Base-by-base conservation (phyloP, 2,329 filamentous ascomycete genomes). In the Diaporthe australafricana region DNA sequence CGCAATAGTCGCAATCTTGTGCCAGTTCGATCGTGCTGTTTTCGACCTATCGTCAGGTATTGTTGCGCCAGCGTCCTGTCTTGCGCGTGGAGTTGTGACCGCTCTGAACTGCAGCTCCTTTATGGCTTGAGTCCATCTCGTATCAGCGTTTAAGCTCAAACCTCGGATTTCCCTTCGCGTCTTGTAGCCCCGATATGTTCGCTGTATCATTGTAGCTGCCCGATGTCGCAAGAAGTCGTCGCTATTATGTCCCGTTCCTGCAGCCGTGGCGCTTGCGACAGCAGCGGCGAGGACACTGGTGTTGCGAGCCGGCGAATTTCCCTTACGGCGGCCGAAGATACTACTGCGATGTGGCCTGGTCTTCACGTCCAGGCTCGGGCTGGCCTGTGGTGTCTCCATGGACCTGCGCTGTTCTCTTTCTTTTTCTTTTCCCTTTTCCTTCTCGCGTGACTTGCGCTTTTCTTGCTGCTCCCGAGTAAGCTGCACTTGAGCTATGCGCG, bases 151-250 rank as follows among this genome's bases (percentile, higher is more conserved):
- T 42, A 97, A 80, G 1, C 88, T 88, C 75, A 92, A 85, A 0
- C 94, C 94, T 50, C 88, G 81, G 76, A 96, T 85, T 79, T 94
- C 91, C 60, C 94, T 85, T 53, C 94, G 88, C 62, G 89, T 87
- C 68, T 93, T 88, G 80, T 97, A 94, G 7, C 94, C 94, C 42
- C 94, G 88, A 79, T 95, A 97, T 32, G 91, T 92, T 75, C 91
- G 90, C 84, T 94, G 90, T 57, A 92, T 91, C 32, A 89, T 77
- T 27, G 83, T 84, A 4, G 89, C 89, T 2, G 90, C 90, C 63
- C 84, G 82, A 32, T 81, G 78, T 35, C 75, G 76, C 9, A 79
- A 57, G 30, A 75, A 56, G 5, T 77, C 76, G 6, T 80, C 77
- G 50, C 71, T 56, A 62, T 53, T 71, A 47, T 67, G 70, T 73